Base-by-base conservation (phyloP, 1,139 yeast species). In the Pichia sp. region DNA sequence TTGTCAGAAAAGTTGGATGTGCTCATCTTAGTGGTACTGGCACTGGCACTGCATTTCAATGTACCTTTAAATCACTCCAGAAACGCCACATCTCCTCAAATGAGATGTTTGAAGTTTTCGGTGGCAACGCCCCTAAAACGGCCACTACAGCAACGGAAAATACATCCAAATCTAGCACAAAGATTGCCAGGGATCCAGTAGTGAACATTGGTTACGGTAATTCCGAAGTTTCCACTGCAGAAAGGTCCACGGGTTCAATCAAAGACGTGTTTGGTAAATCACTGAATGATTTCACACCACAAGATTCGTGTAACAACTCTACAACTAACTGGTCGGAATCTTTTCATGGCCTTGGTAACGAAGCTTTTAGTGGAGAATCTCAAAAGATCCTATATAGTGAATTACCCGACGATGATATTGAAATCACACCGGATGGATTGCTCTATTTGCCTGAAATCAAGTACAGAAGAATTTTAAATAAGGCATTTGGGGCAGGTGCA, bases 401-500 rank as follows among this genome's bases (percentile, higher is more conserved):
- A 0, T 59, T 92, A 27, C 72, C 72, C 1, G 72, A 76, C 5
- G 73, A 72, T 32, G 97, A 92, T 55, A 80, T 92, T 44, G 98
- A 92, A 62, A 84, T 92, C 53, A 92, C 92, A 51, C 97, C 98
- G 0, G 98, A 92, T 62, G 97, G 98, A 23, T 69, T 92, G 44
- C 65, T 92, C 11, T 92, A 87, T 57, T 68, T 92, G 43, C 98
- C 98, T 0, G 98, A 92, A 64, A 92, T 92, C 64, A 88, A 90
- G 61, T 92, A 92, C 61, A 77, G 98, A 51, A 75, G 98, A 41
- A 83, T 88, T 33, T 66, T 92, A 55, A 90, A 90, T 64, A 73
- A 73, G 36, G 95, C 97, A 0, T 90, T 92, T 69, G 98, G 98
- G 2, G 97, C 98, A 3, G 98, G 98, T 28, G 97, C 95, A 1